phyloP scores from a whole-genome alignment of 768 basidiomycete species.

The Lentinula sp. region DNA sequence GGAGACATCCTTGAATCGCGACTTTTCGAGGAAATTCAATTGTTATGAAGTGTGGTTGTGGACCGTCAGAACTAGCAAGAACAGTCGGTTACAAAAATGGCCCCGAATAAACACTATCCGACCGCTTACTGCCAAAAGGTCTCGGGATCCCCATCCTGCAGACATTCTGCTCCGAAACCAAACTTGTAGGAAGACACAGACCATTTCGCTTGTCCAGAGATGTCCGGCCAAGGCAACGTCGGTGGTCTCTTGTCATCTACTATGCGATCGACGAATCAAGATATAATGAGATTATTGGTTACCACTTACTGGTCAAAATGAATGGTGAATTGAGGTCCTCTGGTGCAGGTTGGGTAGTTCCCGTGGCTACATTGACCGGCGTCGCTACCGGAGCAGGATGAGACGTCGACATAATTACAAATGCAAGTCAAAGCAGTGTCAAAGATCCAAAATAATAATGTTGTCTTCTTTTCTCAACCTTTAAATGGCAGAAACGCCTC shows the following conservation, averaged over 20 bases:
- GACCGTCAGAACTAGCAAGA: slow-evolving; percentile 73
- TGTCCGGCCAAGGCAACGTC: slow-evolving; percentile 67
- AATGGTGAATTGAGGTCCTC: slow-evolving; percentile 5
- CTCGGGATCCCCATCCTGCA: slow-evolving; percentile 81
- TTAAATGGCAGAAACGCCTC: slow-evolving; percentile 3
- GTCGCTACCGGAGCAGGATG: background rate
- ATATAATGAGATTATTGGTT: background rate
- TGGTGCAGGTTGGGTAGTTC: background rate
- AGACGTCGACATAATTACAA: background rate
- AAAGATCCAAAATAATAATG: background rate
- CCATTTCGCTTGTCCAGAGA: slow-evolving; percentile 89
- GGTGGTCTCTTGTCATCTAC: slow-evolving; percentile 38
- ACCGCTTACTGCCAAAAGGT: slow-evolving; percentile 95
- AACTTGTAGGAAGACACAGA: slow-evolving; percentile 96
- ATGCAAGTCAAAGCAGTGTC: background rate
- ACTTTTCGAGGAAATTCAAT: slow-evolving; percentile 90
- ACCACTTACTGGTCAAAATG: background rate
- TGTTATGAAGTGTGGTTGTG: slow-evolving; percentile 95
- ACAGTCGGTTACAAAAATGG: background rate
- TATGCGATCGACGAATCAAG: background rate
- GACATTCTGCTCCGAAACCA: slow-evolving; percentile 90
- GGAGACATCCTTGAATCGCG: slow-evolving; percentile 66
- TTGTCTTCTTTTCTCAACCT: background rate
- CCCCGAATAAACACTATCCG: background rate
- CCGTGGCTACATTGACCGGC: background rate